Conservation (phyloP, 2,329 filamentous ascomycete species). For the Epichloe sp. region DNA sequence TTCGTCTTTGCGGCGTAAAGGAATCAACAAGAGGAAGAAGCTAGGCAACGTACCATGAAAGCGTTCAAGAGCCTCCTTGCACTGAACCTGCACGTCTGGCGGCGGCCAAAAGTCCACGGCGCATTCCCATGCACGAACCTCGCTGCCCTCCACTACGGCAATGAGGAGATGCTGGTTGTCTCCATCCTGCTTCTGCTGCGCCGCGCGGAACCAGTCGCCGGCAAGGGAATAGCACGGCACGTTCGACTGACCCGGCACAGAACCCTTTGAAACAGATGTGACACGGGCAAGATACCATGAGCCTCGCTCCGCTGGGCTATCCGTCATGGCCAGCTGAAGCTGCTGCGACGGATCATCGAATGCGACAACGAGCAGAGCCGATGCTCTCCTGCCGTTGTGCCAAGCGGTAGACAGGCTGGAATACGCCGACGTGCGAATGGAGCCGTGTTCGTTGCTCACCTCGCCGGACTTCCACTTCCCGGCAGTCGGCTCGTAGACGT, state of each 20-base stretch:
- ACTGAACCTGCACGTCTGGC: constrained; percentile 6
- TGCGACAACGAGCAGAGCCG: constrained; percentile 8
- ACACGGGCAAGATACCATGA: constrained; percentile 8
- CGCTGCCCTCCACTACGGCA: constrained; percentile 7
- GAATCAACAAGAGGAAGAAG: background rate
- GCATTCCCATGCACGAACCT: constrained; percentile 11
- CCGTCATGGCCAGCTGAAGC: constrained; percentile 9
- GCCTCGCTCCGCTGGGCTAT: constrained; percentile 4
- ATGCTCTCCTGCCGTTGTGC: constrained; percentile 7
- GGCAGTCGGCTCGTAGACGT: constrained; percentile 6
- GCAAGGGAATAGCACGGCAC: constrained; percentile 9
- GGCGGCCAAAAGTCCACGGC: constrained; percentile 7
- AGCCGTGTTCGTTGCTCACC: background rate
- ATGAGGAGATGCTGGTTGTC: constrained; percentile 7
- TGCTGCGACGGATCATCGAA: constrained; percentile 8
- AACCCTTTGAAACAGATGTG: constrained; percentile 1
- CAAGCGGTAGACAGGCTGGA: constrained; percentile 11
- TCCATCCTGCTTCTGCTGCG: background rate
- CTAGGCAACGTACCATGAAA: constrained; percentile 7
- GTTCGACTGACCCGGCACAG: constrained; percentile 7
- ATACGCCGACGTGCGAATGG: constrained; percentile 1
- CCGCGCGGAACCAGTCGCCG: constrained; percentile 7
- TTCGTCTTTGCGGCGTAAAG: background rate
- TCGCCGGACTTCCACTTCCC: constrained; percentile 9
- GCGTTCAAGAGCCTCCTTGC: constrained; percentile 5